phyloP scores from a whole-genome alignment of 805 yeast species.

The Spathaspora boniae region DNA sequence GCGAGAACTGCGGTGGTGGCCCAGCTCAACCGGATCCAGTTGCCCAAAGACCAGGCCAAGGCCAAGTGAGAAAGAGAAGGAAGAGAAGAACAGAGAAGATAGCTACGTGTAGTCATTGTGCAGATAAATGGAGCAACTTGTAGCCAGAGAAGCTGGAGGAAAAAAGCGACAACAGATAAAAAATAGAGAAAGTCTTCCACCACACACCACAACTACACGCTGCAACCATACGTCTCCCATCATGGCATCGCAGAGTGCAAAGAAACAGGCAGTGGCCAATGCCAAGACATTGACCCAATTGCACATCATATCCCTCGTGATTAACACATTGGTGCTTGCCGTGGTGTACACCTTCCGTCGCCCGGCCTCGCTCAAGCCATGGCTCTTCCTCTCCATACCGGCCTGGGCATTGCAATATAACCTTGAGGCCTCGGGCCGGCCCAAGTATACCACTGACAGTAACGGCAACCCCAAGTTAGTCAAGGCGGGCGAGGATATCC shows the following conservation, averaged over 20 bases:
- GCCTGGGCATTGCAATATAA: slow-evolving; percentile 44
- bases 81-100: no score
- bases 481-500: slow-evolving; percentile 58
- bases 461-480: slow-evolving; percentile 30
- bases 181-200: no score
- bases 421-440: slow-evolving; percentile 61
- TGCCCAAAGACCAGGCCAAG: slow-evolving; percentile 15
- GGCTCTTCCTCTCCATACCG: slow-evolving; percentile 32
- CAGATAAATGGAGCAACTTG: no score
- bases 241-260: slow-evolving; percentile 59
- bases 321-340: slow-evolving; percentile 40
- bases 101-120: no score
- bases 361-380: slow-evolving; percentile 43
- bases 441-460: slow-evolving; percentile 44
- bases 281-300: slow-evolving; percentile 35
- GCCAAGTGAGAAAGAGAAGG: slow-evolving; percentile 8
- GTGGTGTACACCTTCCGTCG: slow-evolving; percentile 38
- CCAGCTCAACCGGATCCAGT: slow-evolving; percentile 20
- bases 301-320: slow-evolving; percentile 26
- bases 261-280: slow-evolving; percentile 48
- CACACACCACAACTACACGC: no score
- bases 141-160: no score
- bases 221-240: no score
- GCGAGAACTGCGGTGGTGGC: slow-evolving; percentile 17
- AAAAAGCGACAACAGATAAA: no score